A percentile compares a stretch with the other conserved stretches of the same genome.
Conservation (phyloP, 2,329 filamentous ascomycete genomes). For the Grosmannia serpens region DNA sequence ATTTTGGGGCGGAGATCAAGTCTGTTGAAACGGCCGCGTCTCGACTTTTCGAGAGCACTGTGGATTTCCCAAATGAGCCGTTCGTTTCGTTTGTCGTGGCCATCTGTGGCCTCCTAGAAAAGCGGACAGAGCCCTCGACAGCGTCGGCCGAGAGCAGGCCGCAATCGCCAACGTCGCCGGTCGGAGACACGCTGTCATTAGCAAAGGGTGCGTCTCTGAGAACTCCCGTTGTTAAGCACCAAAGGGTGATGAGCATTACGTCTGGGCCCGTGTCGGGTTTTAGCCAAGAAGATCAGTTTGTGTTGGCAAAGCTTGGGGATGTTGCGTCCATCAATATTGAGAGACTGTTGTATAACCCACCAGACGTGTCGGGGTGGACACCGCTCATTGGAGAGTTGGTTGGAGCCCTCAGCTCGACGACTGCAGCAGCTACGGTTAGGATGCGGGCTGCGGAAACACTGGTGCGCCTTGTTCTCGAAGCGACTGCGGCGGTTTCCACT, state of each 20-base stretch:
- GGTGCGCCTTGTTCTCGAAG: conserved; percentile 44
- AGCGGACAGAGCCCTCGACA: conserved; percentile 16
- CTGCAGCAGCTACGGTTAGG: conserved; percentile 40
- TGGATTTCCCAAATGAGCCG: conserved; percentile 74
- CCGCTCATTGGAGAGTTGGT: conserved; percentile 48
- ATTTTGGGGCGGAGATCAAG: conserved; percentile 69
- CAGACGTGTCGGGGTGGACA: conserved; percentile 64
- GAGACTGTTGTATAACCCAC: conserved; percentile 56
- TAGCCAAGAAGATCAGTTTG: conserved; percentile 53
- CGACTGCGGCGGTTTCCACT: conserved; percentile 42
- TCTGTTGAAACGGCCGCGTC: conserved; percentile 82
- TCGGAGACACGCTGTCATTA: background rate
- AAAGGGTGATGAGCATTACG: conserved; percentile 36
- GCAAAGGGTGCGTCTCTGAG: conserved; percentile 18
- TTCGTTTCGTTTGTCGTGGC: conserved; percentile 70
- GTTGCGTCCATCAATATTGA: conserved; percentile 63
- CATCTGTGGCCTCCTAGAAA: conserved; percentile 58
- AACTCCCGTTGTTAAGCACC: conserved; percentile 21
- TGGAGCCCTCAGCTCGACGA: conserved; percentile 33
- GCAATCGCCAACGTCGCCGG: background rate
- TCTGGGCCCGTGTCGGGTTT: conserved; percentile 33
- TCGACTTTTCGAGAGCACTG: conserved; percentile 80
- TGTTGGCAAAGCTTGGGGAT: conserved; percentile 62
- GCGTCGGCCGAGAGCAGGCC: conserved; percentile 19
- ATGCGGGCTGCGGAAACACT: conserved; percentile 54